Evolutionary conservation across 1,284 basidiomycete species (phyloP), one percentile per base, ranked within the genome.

Genomic region (Phellinidium pouzarii): DNA sequence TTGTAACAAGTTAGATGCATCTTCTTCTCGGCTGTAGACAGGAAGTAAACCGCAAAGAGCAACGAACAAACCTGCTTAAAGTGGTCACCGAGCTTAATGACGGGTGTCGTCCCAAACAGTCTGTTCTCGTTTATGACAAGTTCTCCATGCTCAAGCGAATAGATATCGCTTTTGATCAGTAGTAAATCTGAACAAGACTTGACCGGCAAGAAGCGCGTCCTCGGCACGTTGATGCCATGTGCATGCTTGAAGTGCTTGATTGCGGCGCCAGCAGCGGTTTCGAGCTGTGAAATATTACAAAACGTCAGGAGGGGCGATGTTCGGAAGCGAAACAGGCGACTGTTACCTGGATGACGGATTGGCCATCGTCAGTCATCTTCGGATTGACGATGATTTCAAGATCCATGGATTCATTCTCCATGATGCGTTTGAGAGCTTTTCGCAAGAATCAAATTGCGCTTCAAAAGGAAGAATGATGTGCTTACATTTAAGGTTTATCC

Each of bases 231-330:
- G 73, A 99, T 90, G 60, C 96, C 95, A 68, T 94, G 93, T 6
- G 90, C 94, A 64, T 87, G 87, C 66, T 80, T 84, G 77, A 96
- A 95, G 71, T 95, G 93, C 79, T 97, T 97, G 79, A 99, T 96
- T 42, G 94, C 94, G 25, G 94, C 94, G 72, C 94, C 94, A 50
- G 94, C 93, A 45, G 95, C 93, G 4, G 95, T 99, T 77, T 99
- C 96, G 67, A 99, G 91, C 81, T 95, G 74, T 56, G 74, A 74
- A 9, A 58, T 29, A 59, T 38, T 25, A 23, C 27, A 37, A 31
- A 40, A 19, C 12, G 26, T 31, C 29, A 44, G 31, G 14, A n/a
- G 31, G n/a, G n/a, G 20, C 8, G 25, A 19, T 22, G 29, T 25
- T 43, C 17, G 38, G 4, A 44, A 31, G n/a, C n/a, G 34, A 34